Conservation (phyloP, 1,284 basidiomycete species). For the Naganishia albida region DNA sequence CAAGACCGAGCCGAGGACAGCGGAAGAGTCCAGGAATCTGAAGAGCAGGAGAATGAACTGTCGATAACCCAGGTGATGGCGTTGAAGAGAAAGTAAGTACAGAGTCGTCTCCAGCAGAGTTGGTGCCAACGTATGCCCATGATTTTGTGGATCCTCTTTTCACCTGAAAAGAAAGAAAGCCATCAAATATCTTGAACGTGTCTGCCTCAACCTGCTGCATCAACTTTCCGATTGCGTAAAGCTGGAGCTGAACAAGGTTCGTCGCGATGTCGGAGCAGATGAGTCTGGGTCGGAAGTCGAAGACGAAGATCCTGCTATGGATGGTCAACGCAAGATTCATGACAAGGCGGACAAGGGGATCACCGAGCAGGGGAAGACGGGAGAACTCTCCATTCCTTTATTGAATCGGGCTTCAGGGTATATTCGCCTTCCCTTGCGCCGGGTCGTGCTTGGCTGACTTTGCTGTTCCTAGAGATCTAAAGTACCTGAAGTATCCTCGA, state of each 20-base stretch:
- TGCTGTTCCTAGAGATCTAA: constrained; percentile 14
- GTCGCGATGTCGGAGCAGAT: neutral
- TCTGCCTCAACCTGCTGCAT: constrained; percentile 14
- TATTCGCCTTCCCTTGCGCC: neutral
- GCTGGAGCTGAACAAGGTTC: neutral
- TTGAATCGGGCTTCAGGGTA: constrained; percentile 42
- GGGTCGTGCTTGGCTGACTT: neutral
- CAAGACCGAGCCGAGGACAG: neutral
- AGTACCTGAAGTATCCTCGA: constrained; percentile 27
- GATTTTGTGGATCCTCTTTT: neutral
- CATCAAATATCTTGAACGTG: constrained; percentile 28
- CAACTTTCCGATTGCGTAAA: constrained; percentile 10
- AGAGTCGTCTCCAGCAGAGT: neutral
- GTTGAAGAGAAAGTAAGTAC: constrained; percentile 2
- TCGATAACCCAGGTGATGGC: neutral
- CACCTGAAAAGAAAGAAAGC: constrained; percentile 10
- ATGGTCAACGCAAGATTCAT: constrained; percentile 20
- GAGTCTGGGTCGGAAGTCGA: constrained; percentile 8
- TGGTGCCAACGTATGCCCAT: neutral
- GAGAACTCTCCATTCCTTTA: constrained; percentile 34
- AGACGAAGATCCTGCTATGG: neutral
- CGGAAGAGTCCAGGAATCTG: neutral
- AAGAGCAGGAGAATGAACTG: neutral
- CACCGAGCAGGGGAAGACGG: neutral
- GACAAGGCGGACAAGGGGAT: neutral